A percentile compares a stretch with the other conserved stretches of the same genome.
Conservation (phyloP, 805 yeast species). For the Zygosaccharomyces rouxii region DNA sequence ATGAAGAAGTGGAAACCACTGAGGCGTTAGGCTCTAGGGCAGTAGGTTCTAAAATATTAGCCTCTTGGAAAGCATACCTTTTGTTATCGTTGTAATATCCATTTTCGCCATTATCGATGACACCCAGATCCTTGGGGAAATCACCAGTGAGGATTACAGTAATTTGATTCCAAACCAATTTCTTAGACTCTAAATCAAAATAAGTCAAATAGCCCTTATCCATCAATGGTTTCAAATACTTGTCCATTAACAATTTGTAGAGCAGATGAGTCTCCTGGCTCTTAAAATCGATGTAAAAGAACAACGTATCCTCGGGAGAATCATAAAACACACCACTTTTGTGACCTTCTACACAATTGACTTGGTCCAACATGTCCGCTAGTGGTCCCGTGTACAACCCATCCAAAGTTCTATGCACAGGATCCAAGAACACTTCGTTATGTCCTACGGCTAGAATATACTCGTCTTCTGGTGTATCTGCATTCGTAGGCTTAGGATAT, state of each 20-base stretch:
- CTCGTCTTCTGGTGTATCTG: constrained; percentile 30
- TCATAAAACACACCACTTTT: constrained; percentile 42
- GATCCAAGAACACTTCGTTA: constrained; percentile 43
- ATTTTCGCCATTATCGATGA: constrained; percentile 12
- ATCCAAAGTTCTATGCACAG: constrained; percentile 42
- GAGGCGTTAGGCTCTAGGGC: constrained; percentile 9
- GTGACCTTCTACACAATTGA: constrained; percentile 37
- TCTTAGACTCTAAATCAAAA: constrained; percentile 37
- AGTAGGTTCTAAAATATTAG: constrained; percentile 31
- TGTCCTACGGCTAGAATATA: constrained; percentile 58
- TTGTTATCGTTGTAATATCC: constrained; percentile 24
- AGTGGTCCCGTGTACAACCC: constrained; percentile 52
- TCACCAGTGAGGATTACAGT: constrained; percentile 65
- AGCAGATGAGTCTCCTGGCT: constrained; percentile 42
- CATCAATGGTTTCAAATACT: constrained; percentile 44
- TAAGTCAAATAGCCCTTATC: constrained; percentile 48
- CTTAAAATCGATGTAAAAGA: constrained; percentile 61
- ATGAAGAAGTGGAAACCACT: constrained; percentile 43
- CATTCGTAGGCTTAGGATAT: constrained; percentile 9
- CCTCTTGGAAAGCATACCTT: constrained; percentile 43
- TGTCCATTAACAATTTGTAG: constrained; percentile 42
- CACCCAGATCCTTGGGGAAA: constrained; percentile 39
- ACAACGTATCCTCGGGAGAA: constrained; percentile 47
- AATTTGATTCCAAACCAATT: constrained; percentile 48
- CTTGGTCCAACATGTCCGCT: constrained; percentile 42